Evolutionary conservation across 495 filamentous ascomycete genomes (phyloP), one percentile per base, ranked within the genome.

Genomic region (Tirmania nivea): DNA sequence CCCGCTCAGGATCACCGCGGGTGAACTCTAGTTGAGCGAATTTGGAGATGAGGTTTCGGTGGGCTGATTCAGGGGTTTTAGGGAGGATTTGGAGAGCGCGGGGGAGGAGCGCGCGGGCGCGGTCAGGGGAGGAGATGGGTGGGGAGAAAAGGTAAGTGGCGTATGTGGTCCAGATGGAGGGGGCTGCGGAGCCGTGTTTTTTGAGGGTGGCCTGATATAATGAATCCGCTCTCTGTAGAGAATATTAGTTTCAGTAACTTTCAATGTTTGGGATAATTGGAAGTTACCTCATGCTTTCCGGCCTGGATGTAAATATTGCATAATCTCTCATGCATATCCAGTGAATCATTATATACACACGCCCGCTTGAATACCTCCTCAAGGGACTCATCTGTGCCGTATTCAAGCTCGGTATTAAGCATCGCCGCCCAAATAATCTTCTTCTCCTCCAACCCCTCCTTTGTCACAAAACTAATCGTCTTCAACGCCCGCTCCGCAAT

Each of bases 221-320:
- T 10, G 77, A 78, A 64, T 90, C 87, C 37, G 90, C 88, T 79
- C 87, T 81, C 81, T 92, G 63, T 68, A 58, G 36, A 48, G 16
- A 52, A 51, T 36, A 55, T 70, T 67, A 76, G 70, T 53, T 61
- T 57, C 17, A 19, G 50, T 35, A 31, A n/a, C n/a, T n/a, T n/a
- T n/a, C n/a, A 42, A 14, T n/a, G 42, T n/a, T 4, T 0, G 0
- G 42, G 10, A 6, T 47, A n/a, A 47, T 47, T 47, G 25, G 39
- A 25, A 63, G 66, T 57, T 71, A 75, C 73, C 67, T 76, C 69
- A 58, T 79, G 72, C 71, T 92, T 93, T 54, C 78, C 79, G 48
- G 85, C 84, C 60, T 90, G 84, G 62, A 96, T 90, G 68, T 87
- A 93, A 65, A 94, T 95, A 67, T 84, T 94, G 25, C 83, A 80